Evolutionary conservation across 176 grass and related monocot species (phyloP).

Genomic region (Calamus simplicifolius): DNA sequence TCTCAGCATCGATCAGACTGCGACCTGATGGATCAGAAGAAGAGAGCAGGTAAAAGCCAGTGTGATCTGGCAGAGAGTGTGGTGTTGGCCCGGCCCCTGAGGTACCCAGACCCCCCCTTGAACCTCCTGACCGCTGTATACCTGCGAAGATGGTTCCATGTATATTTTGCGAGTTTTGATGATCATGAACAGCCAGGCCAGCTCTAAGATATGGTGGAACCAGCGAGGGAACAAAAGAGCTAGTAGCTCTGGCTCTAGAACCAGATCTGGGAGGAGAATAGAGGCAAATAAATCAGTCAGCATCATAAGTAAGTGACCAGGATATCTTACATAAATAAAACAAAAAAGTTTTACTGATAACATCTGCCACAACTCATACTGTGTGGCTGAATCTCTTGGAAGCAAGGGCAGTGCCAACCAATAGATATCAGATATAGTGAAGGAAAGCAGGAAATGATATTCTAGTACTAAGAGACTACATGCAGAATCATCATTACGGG

Average conservation of each 20-base stretch:
- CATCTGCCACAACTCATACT: too few relatives aligned
- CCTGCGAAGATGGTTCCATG: constrained; percentile 21
- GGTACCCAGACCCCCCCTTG: constrained; percentile 22
- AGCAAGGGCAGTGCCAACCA: too few relatives aligned
- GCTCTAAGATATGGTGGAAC: constrained; percentile 57
- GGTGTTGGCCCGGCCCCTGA: constrained; percentile 29
- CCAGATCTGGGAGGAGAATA: constrained; percentile 46
- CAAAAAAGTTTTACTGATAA: too few relatives aligned
- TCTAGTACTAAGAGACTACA: too few relatives aligned
- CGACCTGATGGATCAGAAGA: constrained; percentile 39
- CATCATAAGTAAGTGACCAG: background rate
- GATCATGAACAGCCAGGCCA: constrained; percentile 43
- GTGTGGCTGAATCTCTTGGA: too few relatives aligned
- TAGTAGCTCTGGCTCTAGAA: constrained; percentile 46
- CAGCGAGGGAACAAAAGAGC: constrained; percentile 49
- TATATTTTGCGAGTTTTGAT: constrained; percentile 37
- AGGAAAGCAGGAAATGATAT: too few relatives aligned
- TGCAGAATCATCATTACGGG: too few relatives aligned
- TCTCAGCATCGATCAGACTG: constrained; percentile 47
- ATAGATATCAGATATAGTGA: too few relatives aligned
- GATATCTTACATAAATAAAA: background rate
- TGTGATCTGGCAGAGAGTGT: constrained; percentile 30
- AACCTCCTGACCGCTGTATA: constrained; percentile 38
- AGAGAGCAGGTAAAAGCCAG: constrained; percentile 47
- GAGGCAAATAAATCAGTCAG: background rate